A percentile compares a stretch with the other conserved stretches of the same genome.
Evolutionary conservation across 306 rosid genomes (phyloP).

Genomic region (Rosa persica): DNA sequence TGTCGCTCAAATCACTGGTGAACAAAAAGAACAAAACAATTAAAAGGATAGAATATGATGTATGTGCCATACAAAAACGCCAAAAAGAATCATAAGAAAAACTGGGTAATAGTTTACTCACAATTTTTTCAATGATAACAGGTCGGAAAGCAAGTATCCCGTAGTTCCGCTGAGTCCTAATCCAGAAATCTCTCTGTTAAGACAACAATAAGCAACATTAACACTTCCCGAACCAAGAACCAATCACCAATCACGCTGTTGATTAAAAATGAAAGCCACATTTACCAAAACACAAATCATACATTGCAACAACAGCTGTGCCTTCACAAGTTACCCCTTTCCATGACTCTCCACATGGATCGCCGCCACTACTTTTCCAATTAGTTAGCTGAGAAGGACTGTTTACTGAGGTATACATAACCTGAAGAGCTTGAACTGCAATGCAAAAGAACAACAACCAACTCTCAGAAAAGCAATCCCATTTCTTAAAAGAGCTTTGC

Average conservation of each 20-base stretch:
- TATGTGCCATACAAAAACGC: not conserved
- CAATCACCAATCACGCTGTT: not conserved
- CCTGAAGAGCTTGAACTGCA: constrained; percentile 86
- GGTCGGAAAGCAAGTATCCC: constrained; percentile 84
- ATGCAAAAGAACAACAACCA: constrained; percentile 18
- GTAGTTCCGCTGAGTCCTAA: constrained; percentile 84
- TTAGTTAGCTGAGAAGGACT: constrained; percentile 72
- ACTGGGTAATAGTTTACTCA: constrained; percentile 39
- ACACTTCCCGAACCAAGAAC: constrained; percentile 7
- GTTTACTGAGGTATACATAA: constrained; percentile 73
- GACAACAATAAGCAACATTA: constrained; percentile 34
- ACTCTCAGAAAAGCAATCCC: constrained; percentile 9
- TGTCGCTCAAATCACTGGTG: constrained; percentile 73
- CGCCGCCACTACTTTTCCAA: constrained; percentile 79
- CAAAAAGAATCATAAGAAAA: constrained; percentile 13
- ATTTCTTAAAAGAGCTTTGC: not conserved
- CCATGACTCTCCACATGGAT: constrained; percentile 94
- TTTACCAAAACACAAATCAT: constrained; percentile 29
- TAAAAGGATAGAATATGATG: constrained; percentile 11
- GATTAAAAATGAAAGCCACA: constrained; percentile 3
- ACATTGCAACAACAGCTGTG: constrained; percentile 85
- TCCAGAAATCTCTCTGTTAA: constrained; percentile 68
- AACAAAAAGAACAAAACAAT: constrained; percentile 16
- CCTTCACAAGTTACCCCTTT: constrained; percentile 89
- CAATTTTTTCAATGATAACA: constrained; percentile 71